phyloP scores from a whole-genome alignment of 305 asterid species.

The Solanum hybrid region DNA sequence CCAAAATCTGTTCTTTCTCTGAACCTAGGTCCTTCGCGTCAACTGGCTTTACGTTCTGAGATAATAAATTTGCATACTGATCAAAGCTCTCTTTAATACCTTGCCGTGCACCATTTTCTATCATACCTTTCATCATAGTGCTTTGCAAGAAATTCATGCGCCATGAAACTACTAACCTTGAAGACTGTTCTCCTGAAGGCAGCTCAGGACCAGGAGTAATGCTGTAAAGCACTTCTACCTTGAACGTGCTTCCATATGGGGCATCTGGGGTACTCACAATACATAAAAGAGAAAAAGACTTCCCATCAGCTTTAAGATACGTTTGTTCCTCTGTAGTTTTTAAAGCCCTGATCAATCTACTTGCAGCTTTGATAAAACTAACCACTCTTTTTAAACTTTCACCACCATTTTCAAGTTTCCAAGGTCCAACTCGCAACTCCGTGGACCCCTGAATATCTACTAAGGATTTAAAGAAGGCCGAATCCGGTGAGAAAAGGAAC shows the following conservation, averaged over 20 bases:
- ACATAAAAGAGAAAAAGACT: slow-evolving; percentile 52
- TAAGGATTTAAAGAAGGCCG: slow-evolving; percentile 43
- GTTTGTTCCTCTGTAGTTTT: slow-evolving; percentile 82
- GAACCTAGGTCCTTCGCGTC: slow-evolving; percentile 61
- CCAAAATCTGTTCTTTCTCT: slow-evolving; percentile 85
- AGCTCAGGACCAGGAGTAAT: slow-evolving; percentile 81
- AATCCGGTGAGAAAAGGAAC: slow-evolving; percentile 63
- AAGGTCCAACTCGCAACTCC: slow-evolving; percentile 59
- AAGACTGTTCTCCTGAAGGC: slow-evolving; percentile 71
- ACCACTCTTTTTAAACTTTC: slow-evolving; percentile 56
- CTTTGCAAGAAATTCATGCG: slow-evolving; percentile 79
- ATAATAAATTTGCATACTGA: slow-evolving; percentile 49
- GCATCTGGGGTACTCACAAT: slow-evolving; percentile 91
- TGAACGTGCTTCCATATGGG: slow-evolving; percentile 84
- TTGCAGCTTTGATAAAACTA: slow-evolving; percentile 64
- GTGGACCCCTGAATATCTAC: slow-evolving; percentile 59
- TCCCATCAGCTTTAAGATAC: slow-evolving; percentile 74
- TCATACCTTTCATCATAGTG: slow-evolving; percentile 89
- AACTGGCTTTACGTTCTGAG: slow-evolving; percentile 69
- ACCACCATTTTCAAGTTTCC: slow-evolving; percentile 62
- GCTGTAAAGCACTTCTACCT: slow-evolving; percentile 74
- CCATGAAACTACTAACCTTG: slow-evolving; percentile 77
- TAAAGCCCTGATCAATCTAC: slow-evolving; percentile 68
- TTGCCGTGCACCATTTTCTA: slow-evolving; percentile 83
- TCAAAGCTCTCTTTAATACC: slow-evolving; percentile 89